Evolutionary conservation across 108 stramenopile genomes (phyloP), one percentile per base, ranked within the genome.

Genomic region (Schizochytrium sp.): DNA sequence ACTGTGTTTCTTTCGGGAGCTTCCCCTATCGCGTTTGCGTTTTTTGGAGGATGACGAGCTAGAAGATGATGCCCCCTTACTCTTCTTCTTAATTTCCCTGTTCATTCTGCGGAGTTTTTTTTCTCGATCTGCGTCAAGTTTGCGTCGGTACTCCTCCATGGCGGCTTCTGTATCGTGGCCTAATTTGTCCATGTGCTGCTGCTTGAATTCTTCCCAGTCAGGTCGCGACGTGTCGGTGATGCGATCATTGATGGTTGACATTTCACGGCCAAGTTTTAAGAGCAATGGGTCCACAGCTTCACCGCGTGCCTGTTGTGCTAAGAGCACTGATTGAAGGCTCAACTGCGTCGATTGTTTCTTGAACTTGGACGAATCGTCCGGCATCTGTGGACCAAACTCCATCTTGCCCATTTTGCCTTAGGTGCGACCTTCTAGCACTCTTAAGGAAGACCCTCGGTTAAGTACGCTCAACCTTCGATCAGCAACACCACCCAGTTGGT

Each of bases 181-280:
- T 8, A 69, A 44, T 44, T 69, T 69, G 64, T 69, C 64, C 64
- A 69, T 69, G 64, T 69, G 64, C 64, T 69, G 64, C 3, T 69
- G 64, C 64, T 69, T 69, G 15, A 69, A 69, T 38, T 69, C 64
- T 15, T 69, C 64, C 64, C 64, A 69, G 2, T 69, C 64, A 7
- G 64, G 64, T 44, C 64, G 7, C 42, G 42, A 44, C 64, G 64
- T 69, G 64, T 69, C 64, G 12, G 42, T 44, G 64, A 69, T 69
- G 19, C 64, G 64, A 44, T 69, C 64, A 8, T 69, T 7, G 1
- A 69, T 69, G 19, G 64, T 69, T 44, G 64, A 13, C 64, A 69
- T 69, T 15, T 69, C 64, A 44, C 64, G 64, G 64, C 64, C 64
- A 3, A 69, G 8, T 44, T 69, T 69, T 38, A 69, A 44, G 42